Evolutionary conservation across 2,329 filamentous ascomycete genomes (phyloP), one percentile per base, ranked within the genome.

Genomic region (Claviceps sp.): DNA sequence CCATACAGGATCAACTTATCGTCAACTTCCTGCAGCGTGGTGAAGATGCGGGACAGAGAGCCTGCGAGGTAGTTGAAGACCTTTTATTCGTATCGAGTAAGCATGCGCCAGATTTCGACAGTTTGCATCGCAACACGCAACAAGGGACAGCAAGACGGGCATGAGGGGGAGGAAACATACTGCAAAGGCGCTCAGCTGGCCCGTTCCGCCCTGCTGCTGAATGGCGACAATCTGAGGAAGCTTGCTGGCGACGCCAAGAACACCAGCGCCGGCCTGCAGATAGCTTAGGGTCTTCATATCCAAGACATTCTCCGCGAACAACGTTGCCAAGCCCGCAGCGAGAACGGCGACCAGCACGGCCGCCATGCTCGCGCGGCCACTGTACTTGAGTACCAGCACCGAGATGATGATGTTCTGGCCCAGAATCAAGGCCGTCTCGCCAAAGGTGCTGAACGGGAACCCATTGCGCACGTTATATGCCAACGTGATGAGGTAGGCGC

Each of bases 1-100:
- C 90, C 87, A 71, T 95, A 97, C 26, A 98, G 78, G 62, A 98
- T 97, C 54, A 97, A 77, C 70, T 90, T 90, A 70, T 98, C 93
- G 67, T 95, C 87, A 55, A 98, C 93, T 74, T 98, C 93, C 65
- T 97, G 90, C 53, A 98, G 74, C 8, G 94, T 98, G 37, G 93
- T 98, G 70, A 96, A 98, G 72, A 98, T 95, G 65, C 93, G 87
- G 26, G 89, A 87, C 54, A 97, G 80, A 44, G 89, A 95, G 41
- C 94, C 93, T 60, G 84, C 76, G 62, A 98, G 87, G 71, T 95
- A 98, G 76, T 96, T 97, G 79, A 98, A 95, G 60, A 98, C 89
- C 90, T 96, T 1, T 5, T 41, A 8, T 10, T 37, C 13, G n/a
- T 16, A 7, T 3, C 17, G n/a, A 22, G 14, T 17, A 2, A 22